A percentile compares a stretch with the other conserved stretches of the same genome.
Conservation (phyloP, 2,329 filamentous ascomycete genomes). For the Hypoxylon sp. region DNA sequence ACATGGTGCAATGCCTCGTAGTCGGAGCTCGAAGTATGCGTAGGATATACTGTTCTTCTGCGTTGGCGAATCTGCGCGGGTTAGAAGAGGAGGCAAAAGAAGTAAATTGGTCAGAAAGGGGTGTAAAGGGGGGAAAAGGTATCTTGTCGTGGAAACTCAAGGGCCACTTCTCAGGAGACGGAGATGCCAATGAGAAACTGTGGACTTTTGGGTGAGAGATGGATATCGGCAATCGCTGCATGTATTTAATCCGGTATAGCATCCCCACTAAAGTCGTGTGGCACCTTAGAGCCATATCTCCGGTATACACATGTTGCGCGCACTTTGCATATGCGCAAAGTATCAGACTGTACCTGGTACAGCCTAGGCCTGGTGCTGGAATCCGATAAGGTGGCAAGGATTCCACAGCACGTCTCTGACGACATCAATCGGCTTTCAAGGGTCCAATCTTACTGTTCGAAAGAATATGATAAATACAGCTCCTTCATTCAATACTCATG, state of each 20-base stretch:
- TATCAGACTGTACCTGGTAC: too few relatives aligned
- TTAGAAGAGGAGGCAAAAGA: neutral
- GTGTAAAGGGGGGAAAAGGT: constrained; percentile 15
- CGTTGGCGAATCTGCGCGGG: constrained; percentile 1
- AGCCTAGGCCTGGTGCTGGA: too few relatives aligned
- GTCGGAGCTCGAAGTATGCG: neutral
- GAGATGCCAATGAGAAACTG: constrained; percentile 28
- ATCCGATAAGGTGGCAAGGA: constrained; percentile 21
- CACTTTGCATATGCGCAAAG: too few relatives aligned
- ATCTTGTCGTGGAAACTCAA: constrained; percentile 19
- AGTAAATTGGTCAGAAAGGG: constrained; percentile 8
- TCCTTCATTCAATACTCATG: constrained; percentile 9
- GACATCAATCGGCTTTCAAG: constrained; percentile 22
- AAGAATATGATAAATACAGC: neutral
- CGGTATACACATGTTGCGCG: neutral
- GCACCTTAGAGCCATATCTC: neutral
- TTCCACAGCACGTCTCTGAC: constrained; percentile 16
- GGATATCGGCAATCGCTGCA: constrained; percentile 22
- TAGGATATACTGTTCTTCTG: neutral
- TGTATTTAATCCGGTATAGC: constrained; percentile 24
- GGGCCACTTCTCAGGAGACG: constrained; percentile 6
- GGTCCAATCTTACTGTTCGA: too few relatives aligned
- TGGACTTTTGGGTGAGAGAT: constrained; percentile 24
- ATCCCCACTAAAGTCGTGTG: too few relatives aligned
- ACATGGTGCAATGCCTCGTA: constrained; percentile 63